Base-by-base conservation (phyloP, 305 asterid species). In the Fraxinus nigra region DNA sequence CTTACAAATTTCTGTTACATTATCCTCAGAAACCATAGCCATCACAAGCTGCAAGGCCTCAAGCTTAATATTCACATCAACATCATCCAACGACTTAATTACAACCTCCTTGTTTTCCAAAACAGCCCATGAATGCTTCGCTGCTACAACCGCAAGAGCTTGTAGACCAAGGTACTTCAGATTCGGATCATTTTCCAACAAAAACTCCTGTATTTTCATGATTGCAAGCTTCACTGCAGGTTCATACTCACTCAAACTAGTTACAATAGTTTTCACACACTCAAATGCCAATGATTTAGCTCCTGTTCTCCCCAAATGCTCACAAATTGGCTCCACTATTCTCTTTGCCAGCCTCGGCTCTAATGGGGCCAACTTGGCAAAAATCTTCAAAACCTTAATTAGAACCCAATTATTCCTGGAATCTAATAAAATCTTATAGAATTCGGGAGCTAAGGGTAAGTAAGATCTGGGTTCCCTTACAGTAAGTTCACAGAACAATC, bases 371-470 rank as follows among this genome's bases (percentile, higher is more conserved):
- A 96, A 87, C 91, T 89, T 89, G 8, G 91, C 85, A 24, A 94
- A 94, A 76, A 96, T 93, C 93, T 96, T 96, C 61, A 96, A 85
- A 78, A 96, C 92, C 90, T 96, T 96, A 54, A 96, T 96, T 89
- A 96, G 86, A 80, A 96, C 88, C 99, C 99, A 96, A 80, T 96
- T 96, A 88, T 94, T 94, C 84, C 91, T 89, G 37, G 97, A 94
- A 65, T 93, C 97, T 59, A 90, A 95, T 84, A 96, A 87, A 83
- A 94, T 86, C 85, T 89, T 90, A 84, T 92, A 94, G 82, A 96
- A 96, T 82, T 96, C 98, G 0, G 99, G 99, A 4, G 99, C 99
- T 86, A 96, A 85, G 5, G 99, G 98, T 87, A 96, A 87, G 84
- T 93, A 96, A 18, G 98, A 90, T 81, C 84, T 91, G 7, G 98